Evolutionary conservation across 352 stramenopile genomes (phyloP).

Genomic region (Saprolegnia parasitica): DNA sequence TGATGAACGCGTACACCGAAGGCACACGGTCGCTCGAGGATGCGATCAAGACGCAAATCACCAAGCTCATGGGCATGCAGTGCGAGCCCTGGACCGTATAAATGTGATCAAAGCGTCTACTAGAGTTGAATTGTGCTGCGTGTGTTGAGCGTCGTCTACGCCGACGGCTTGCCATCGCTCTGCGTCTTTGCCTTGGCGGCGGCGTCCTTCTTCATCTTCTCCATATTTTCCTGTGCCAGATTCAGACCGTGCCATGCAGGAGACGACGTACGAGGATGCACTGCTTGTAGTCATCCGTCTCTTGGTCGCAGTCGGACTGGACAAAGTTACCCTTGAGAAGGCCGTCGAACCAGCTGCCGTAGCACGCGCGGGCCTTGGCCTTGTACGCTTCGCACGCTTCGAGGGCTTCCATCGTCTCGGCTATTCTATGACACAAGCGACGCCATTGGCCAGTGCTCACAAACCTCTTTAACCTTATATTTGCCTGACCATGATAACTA

Average conservation of each 20-base stretch:
- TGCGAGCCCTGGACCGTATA: neutral
- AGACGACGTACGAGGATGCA: constrained; percentile 49
- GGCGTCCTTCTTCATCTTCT: constrained; percentile 7
- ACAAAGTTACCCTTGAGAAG: constrained; percentile 67
- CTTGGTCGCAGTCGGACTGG: constrained; percentile 54
- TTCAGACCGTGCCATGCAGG: too few relatives aligned
- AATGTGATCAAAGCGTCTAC: neutral
- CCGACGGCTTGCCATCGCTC: neutral
- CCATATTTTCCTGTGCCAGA: constrained; percentile 5
- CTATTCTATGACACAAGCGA: neutral
- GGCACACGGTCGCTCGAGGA: neutral
- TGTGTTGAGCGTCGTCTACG: neutral
- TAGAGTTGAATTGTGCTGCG: neutral
- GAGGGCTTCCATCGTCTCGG: constrained; percentile 18
- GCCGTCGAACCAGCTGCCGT: constrained; percentile 75
- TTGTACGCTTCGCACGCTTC: constrained; percentile 72
- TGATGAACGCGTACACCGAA: constrained; percentile 1
- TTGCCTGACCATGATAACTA: neutral
- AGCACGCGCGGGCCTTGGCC: constrained; percentile 73
- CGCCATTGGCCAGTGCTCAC: neutral
- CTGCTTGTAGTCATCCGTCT: constrained; percentile 63
- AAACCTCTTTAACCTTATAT: neutral
- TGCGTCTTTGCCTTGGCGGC: neutral
- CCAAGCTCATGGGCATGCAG: neutral
- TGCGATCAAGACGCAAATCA: neutral